Base-by-base conservation (phyloP, 768 basidiomycete genomes). In the Leucocoprinus leucothites region DNA sequence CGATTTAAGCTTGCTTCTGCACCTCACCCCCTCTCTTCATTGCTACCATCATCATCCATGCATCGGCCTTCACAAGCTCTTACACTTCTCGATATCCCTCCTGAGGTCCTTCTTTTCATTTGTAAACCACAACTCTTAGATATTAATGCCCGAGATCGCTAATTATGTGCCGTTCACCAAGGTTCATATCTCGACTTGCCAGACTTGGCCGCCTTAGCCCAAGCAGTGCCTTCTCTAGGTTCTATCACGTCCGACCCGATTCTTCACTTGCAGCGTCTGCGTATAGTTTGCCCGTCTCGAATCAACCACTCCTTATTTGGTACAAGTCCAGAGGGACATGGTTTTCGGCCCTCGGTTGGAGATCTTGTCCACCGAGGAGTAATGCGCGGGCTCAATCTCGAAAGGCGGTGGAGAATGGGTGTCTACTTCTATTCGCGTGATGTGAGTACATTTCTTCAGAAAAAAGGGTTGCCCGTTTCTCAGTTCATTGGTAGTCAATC, bases 151-250 rank as follows among this genome's bases (percentile, higher is more conserved):
- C 31, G 25, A 49, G 26, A 48, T 52, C 43, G 35, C 18, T 54
- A 9, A 56, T 19, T 38, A 31, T 31, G 43, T 21, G 25, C 52
- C 19, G 43, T 45, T 41, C 44, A 19, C 22, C 2, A 54, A 89
- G 87, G 87, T 43, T 82, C 84, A 0, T 90, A 81, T 65, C 74
- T 91, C 52, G 89, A 90, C 67, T 67, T 89, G 5, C 88, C 89
- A 0, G 89, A 91, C 64, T 77, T 89, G 44, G 78, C 78, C 45
- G 62, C 74, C 1, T 65, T 88, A 38, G 75, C 79, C 7, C 76
- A 71, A 52, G 72, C 78, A 24, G 77, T 72, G 49, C 80, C 75
- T 24, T 57, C 65, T 21, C 72, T 89, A 6, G 74, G 76, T 7
- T 64, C 63, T 6, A 71, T 89, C 49, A 78, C 85, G 9, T 66